Evolutionary conservation across 2,329 filamentous ascomycete species (phyloP).

Genomic region (Teratosphaeria pseudoeucalypti): DNA sequence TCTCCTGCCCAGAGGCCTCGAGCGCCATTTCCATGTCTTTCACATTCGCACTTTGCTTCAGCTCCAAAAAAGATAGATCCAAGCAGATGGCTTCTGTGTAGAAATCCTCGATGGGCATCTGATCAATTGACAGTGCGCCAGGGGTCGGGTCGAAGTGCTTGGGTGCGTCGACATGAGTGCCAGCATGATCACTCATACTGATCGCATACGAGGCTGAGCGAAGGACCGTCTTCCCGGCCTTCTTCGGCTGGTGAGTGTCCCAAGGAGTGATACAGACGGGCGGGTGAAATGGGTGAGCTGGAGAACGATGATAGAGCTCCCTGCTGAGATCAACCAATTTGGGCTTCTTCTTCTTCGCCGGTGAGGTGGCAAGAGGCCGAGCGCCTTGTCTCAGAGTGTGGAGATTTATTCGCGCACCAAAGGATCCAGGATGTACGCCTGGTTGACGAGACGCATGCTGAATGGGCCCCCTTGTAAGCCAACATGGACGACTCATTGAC

Average conservation of each 20-base stretch:
- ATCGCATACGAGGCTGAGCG: constrained; percentile 17
- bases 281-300: constrained; percentile 19
- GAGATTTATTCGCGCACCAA: background rate
- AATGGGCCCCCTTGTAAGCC: no score
- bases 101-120: constrained; percentile 20
- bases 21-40: constrained; percentile 17
- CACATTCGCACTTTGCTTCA: constrained; percentile 14
- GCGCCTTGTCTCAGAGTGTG: background rate
- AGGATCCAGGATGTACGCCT: background rate
- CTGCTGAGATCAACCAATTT: constrained; percentile 16
- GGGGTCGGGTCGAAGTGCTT: constrained; percentile 20
- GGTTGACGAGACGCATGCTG: background rate
- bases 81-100: constrained; percentile 18
- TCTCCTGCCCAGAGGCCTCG: constrained; percentile 12
- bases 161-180: constrained; percentile 20
- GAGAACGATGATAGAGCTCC: constrained; percentile 18
- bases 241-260: constrained; percentile 20
- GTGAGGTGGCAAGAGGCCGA: background rate
- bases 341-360: constrained; percentile 7
- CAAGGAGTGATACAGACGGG: constrained; percentile 14
- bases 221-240: constrained; percentile 17
- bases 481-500: no score
- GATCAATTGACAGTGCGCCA: constrained; percentile 16
- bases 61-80: constrained; percentile 18
- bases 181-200: constrained; percentile 19